Base-by-base conservation (phyloP, 768 basidiomycete genomes). In the Lactarius akahatsu region DNA sequence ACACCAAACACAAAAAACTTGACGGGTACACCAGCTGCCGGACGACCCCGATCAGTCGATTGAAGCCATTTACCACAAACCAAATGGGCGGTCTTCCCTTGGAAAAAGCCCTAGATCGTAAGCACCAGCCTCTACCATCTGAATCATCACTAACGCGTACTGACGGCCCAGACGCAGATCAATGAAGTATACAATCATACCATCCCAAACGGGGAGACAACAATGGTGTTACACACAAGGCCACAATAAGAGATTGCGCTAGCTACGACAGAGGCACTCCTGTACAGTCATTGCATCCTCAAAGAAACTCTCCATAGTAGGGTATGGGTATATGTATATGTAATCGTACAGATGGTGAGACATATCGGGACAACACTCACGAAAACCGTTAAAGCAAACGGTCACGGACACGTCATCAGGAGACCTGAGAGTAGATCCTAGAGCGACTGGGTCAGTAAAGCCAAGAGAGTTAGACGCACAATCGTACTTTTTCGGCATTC, bases 371-470 rank as follows among this genome's bases (percentile, higher is more conserved):
- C 20, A 16, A 30, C 23, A 20, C 4, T 3, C 18, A 50, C 26
- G 36, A 32, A 36, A 15, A 23, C 8, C 8, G 26, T n/a, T 5
- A 7, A 23, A 52, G 47, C 23, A 18, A 36, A 50, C 16, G 30
- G 32, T 66, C 50, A 66, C 54, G 66, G 43, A 32, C 59, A 60
- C 57, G 69, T 68, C 61, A 69, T 59, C 26, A 69, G 20, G 41
- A 69, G 62, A 23, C 68, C 69, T 0, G 61, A 60, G 13, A 69
- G 59, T 8, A 63, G 40, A 20, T 63, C 61, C 69, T 69, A 20
- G 28, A 43, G 18, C 15, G 18, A 30, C 38, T 3, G 32, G 3
- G 34, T 58, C 52, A 63, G 58, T 23, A 23, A 50, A 43, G 41
- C 23, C 26, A 38, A 28, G 28, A 30, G 28, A 34, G 2, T 26